A percentile compares a stretch with the other conserved stretches of the same genome.
Evolutionary conservation across 163 green algal species (phyloP).

Genomic region (Volvox carteri): DNA sequence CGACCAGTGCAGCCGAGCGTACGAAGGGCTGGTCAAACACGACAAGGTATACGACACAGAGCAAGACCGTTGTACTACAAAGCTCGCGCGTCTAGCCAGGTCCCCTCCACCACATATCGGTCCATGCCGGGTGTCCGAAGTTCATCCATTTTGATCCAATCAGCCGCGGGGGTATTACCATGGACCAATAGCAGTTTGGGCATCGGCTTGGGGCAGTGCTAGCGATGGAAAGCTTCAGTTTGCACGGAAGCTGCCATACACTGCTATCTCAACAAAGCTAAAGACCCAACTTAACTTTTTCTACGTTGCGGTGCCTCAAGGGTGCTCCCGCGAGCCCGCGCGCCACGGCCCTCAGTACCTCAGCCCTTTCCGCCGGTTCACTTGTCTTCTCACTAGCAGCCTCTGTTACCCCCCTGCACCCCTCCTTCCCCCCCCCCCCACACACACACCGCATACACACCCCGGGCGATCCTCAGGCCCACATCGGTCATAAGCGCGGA

Average conservation of each 20-base stretch:
- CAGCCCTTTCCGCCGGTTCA: background rate
- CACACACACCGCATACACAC: too few relatives aligned
- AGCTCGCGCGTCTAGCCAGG: too few relatives aligned
- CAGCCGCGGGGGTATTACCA: background rate
- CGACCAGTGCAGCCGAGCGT: constrained; percentile 47
- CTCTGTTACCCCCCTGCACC: background rate
- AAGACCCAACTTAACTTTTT: too few relatives aligned
- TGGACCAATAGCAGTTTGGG: background rate
- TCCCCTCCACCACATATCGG: background rate
- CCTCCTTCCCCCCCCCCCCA: background rate
- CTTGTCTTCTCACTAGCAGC: background rate
- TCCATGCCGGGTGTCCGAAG: background rate
- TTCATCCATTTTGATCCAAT: background rate
- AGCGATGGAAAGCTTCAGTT: too few relatives aligned
- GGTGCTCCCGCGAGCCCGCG: too few relatives aligned
- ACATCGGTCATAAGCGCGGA: constrained; percentile 31
- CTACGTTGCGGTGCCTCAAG: too few relatives aligned
- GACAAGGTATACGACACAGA: constrained; percentile 44
- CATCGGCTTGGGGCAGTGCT: too few relatives aligned
- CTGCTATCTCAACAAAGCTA: too few relatives aligned
- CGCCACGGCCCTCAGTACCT: background rate
- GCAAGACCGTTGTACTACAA: too few relatives aligned
- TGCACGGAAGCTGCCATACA: too few relatives aligned
- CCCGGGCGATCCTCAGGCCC: background rate
- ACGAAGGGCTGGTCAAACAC: constrained; percentile 45